These are phyloP conservation scores for Microbotryum intermedium DNA, from an alignment of 1,284 basidiomycete species.

Conservation along the genomic window DNA sequence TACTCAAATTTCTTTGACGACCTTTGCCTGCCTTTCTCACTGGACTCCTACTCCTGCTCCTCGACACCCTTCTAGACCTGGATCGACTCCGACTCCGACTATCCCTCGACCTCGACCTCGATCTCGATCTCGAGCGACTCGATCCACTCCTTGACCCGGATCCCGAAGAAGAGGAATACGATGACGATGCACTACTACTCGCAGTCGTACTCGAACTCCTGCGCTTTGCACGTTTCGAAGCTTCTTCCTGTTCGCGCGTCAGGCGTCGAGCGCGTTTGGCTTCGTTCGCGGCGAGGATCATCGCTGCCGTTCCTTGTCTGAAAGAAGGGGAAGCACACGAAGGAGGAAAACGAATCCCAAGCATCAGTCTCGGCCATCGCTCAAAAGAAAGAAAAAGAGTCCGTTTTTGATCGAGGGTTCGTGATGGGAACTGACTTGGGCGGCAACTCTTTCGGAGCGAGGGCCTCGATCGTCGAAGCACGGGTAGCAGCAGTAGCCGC, in stretches of 20 bases:
- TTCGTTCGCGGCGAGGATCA: slow-evolving; percentile 28
- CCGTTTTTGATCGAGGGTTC: slow-evolving; percentile 7
- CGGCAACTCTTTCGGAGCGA: not conserved
- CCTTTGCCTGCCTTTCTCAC: not conserved
- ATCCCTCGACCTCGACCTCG: slow-evolving; percentile 4
- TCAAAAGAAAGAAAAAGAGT: not conserved
- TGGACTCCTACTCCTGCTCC: not conserved
- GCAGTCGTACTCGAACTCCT: not conserved
- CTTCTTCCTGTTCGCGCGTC: not conserved
- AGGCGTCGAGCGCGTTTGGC: slow-evolving; percentile 8
- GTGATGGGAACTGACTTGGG: not conserved
- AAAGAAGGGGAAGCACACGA: too few relatives aligned
- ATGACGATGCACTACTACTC: slow-evolving; percentile 1
- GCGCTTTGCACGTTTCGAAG: not conserved
- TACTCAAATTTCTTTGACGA: not conserved
- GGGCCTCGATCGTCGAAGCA: not conserved
- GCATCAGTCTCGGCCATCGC: too few relatives aligned
- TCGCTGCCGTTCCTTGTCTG: slow-evolving; percentile 26
- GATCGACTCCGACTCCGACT: not conserved
- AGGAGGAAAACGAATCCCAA: too few relatives aligned
- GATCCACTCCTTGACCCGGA: not conserved
- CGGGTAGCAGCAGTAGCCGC: too few relatives aligned
- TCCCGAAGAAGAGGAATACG: too few relatives aligned
- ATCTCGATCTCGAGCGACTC: slow-evolving; percentile 1
- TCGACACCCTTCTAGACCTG: not conserved